Conservation (phyloP, 2,329 filamentous ascomycete genomes). For the Curvularia sp. region DNA sequence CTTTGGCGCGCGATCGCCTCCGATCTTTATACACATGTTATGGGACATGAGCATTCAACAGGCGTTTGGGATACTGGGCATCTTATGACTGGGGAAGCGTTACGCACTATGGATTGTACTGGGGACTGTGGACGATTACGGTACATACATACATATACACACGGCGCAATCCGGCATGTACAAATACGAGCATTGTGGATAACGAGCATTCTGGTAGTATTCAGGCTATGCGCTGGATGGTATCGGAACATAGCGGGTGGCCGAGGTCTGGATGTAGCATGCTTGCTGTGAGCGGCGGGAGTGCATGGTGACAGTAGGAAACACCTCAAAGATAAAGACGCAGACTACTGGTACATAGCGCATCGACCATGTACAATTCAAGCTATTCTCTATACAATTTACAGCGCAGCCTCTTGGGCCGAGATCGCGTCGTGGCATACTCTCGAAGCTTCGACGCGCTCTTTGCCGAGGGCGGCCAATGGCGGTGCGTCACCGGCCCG, state of each 20-base stretch:
- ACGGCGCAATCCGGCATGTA: constrained; percentile 6
- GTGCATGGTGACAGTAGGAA: constrained; percentile 4
- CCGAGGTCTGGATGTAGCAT: constrained; percentile 3
- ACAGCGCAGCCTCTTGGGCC: neutral
- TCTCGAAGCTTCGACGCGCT: constrained; percentile 22
- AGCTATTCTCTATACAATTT: constrained; percentile 4
- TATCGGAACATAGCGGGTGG: constrained; percentile 4
- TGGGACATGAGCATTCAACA: constrained; percentile 42
- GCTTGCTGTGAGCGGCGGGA: neutral
- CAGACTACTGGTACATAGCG: neutral
- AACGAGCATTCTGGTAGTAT: constrained; percentile 18
- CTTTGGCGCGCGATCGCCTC: constrained; percentile 28
- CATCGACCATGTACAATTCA: constrained; percentile 5
- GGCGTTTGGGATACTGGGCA: constrained; percentile 36
- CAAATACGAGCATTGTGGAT: constrained; percentile 9
- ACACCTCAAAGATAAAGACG: neutral
- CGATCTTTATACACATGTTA: constrained; percentile 23
- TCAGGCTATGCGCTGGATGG: constrained; percentile 4
- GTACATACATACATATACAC: constrained; percentile 1
- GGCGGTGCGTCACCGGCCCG: constrained; percentile 20
- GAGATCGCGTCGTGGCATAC: constrained; percentile 13
- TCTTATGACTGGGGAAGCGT: constrained; percentile 9
- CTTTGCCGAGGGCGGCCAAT: constrained; percentile 18
- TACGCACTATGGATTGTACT: constrained; percentile 7
- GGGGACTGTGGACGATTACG: constrained; percentile 1